Evolutionary conservation across 2,329 filamentous ascomycete species (phyloP), one percentile per base, ranked within the genome.

Genomic region (Beauveria asiatica): DNA sequence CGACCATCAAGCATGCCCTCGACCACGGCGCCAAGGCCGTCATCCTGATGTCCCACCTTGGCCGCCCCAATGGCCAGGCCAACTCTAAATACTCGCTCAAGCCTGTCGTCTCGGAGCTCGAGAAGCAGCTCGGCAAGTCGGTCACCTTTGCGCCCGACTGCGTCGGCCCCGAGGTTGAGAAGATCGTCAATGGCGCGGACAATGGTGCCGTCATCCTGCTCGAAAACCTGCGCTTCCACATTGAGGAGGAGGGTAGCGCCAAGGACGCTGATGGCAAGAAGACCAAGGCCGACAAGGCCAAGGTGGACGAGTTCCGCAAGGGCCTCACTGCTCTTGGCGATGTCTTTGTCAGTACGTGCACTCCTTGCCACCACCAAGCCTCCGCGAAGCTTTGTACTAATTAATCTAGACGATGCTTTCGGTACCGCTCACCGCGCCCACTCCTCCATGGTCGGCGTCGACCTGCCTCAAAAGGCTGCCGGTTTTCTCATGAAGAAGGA

Each of bases 401-500:
- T 25, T 6, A 0, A 7, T 27, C 1, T 66, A 95, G 91, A 99
- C 78, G 94, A 99, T 72, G 94, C 95, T 64, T 99, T 99, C 74
- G 94, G 94, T 76, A 99, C 94, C 64, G 94, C 94, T 63, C 94
- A 99, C 83, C 91, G 94, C 75, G 94, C 90, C 53, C 94, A 99
- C 85, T 97, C 92, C 76, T 97, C 93, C 76, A 99, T 99, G 94
- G 94, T 99, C 70, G 94, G 94, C 71, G 84, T 97, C 65, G 86
- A 97, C 67, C 88, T 99, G 53, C 92, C 93, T 68, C 91, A 97
- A 76, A 97, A 96, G 83, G 94, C 94, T 10, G 90, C 93, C 61
- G 94, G 94, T 64, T 99, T 97, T 87, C 86, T 99, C 71, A 92
- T 99, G 83, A 99, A 99, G 89, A 99, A 97, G 83, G 94, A 99